Evolutionary conservation across 495 filamentous ascomycete genomes (phyloP).

Genomic region (Annulohypoxylon stygium): DNA sequence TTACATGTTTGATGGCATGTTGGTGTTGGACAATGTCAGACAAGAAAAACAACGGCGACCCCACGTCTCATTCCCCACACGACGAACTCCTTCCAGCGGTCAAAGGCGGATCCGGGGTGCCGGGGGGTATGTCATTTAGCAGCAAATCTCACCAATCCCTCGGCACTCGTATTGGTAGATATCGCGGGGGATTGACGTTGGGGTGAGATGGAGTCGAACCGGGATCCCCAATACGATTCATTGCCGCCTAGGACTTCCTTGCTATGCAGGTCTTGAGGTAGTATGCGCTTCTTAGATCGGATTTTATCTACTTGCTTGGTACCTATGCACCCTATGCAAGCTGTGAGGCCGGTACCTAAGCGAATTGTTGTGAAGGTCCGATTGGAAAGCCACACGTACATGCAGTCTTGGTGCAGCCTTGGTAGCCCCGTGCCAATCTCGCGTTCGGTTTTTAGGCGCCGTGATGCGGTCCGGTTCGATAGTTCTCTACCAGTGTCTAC

Average conservation of each 20-base stretch:
- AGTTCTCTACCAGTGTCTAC: background rate
- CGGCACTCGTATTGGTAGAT: slow-evolving; percentile 36
- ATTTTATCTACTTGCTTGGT: background rate
- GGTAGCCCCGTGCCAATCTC: slow-evolving; percentile 13
- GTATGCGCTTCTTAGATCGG: slow-evolving; percentile 14
- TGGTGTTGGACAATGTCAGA: background rate
- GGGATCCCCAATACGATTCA: slow-evolving; percentile 32
- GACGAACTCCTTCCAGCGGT: slow-evolving; percentile 31
- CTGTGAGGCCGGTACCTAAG: slow-evolving; percentile 21
- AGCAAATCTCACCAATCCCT: slow-evolving; percentile 22
- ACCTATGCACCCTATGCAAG: too few relatives aligned
- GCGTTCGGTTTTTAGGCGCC: slow-evolving; percentile 23
- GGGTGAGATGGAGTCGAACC: slow-evolving; percentile 16
- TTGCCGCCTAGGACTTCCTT: slow-evolving; percentile 14
- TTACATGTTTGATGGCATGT: background rate
- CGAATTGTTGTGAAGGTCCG: slow-evolving; percentile 18
- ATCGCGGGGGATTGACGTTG: slow-evolving; percentile 29
- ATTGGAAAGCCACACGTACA: slow-evolving; percentile 13
- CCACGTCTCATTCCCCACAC: slow-evolving; percentile 43
- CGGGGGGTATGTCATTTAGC: slow-evolving; percentile 34
- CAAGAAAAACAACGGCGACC: slow-evolving; percentile 22
- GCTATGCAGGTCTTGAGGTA: background rate
- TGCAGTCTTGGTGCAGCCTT: too few relatives aligned
- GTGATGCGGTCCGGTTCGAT: slow-evolving; percentile 14
- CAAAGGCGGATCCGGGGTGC: slow-evolving; percentile 32